Base-by-base conservation (phyloP, 2,329 filamentous ascomycete species). In the Penicillium brevicompactum region DNA sequence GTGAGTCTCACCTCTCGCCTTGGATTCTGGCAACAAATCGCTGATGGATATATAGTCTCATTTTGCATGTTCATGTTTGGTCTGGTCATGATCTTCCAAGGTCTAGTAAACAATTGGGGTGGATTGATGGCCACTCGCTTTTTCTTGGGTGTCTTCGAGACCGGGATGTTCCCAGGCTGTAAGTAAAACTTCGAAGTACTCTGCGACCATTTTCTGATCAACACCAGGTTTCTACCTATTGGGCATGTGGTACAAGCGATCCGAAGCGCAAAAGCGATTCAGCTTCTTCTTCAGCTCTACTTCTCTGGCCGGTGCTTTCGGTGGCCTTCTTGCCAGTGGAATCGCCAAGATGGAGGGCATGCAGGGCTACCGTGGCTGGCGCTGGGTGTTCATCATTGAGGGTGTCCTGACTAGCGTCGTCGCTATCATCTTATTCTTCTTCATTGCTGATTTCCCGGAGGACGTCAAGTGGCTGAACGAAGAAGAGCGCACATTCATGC, bases 181-280 rank as follows among this genome's bases (percentile, higher is more conserved):
- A 80, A 58, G 74, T 72, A 18, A 16, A 66, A 67, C 49, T 65
- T 66, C 22, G 32, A 54, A 64, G 5, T 62, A 62, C 3, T 13
- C 27, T 5, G 1, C 2, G 21, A 8, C 3, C 5, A 14, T 18
- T 40, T 43, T 51, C 47, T n/a, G 11, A 11, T 6, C 6, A 31
- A 14, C 10, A 10, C n/a, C 44, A 75, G 72, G 72, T 44, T 78
- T 78, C 64, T 83, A 92, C 67, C 77, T 92, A 7, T 86, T 92
- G 58, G 86, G 90, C 55, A 93, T 93, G 87, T 77, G 74, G 92
- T 99, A 97, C 67, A 87, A 87, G 56, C 86, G 93, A 56, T 80
- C 81, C 43, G 94, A 97, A 75, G 91, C 92, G 2, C 93, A 97
- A 75, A 91, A 91, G 67, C 87, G 94, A 30, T 97, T 92, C 76